Evolutionary conservation across 2,329 filamentous ascomycete genomes (phyloP), one percentile per base, ranked within the genome.

Genomic region (Emergomyces orientalis): DNA sequence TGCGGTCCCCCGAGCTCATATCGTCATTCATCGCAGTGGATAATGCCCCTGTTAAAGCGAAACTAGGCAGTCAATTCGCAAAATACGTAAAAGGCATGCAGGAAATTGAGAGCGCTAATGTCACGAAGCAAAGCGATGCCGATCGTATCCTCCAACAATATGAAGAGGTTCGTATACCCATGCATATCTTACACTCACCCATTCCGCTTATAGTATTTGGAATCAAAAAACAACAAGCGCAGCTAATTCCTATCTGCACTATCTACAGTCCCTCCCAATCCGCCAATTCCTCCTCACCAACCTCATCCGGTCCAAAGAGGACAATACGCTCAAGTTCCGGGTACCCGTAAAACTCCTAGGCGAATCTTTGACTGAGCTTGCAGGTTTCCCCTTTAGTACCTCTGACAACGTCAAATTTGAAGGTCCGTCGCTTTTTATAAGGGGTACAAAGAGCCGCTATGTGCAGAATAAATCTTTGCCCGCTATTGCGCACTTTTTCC

Each of bases 211-310:
- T n/a, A n/a, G n/a, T n/a, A n/a, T n/a, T n/a, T n/a, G n/a, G n/a
- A n/a, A n/a, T n/a, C n/a, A n/a, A n/a, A n/a, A n/a, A n/a, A n/a
- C n/a, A n/a, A n/a, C n/a, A n/a, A n/a, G n/a, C n/a, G n/a, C n/a
- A 65, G 66, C 52, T 64, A 64, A 63, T 65, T 65, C 57, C 62
- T 69, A 14, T 25, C 34, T 37, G 30, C 55, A 22, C 8, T 41
- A 30, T 67, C 61, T 39, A 64, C n/a, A 86, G 80, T 85, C 87
- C 17, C 75, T 95, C 4, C 79, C 86, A 0, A 88, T 99, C 67
- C 87, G 94, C 2, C 92, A 97, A 72, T 99, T 97, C 74, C 83
- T 99, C 19, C 84, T 99, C 0, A 90, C 89, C 13, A 99, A 97
- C 72, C 80, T 97, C 47, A 76, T 88, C 67, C 84, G 54, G 5